Base-by-base conservation (phyloP, 331 rosid species). In the Quercus phellos region DNA sequence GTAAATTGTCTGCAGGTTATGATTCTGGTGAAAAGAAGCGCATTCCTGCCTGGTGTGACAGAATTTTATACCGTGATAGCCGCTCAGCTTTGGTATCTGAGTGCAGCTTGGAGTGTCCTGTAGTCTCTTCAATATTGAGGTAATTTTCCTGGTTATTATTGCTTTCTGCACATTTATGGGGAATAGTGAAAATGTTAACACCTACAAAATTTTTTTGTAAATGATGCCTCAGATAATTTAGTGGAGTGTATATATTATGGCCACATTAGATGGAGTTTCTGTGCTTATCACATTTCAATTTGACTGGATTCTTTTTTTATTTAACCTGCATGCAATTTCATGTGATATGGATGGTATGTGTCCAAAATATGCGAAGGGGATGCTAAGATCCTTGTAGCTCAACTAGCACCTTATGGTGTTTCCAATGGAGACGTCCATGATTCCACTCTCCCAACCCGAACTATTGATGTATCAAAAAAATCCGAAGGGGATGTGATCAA, bases 1-100 rank as follows among this genome's bases (percentile, higher is more conserved):
- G 64, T 79, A 66, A 61, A 67, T 32, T 82, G 58, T 74, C 73
- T 72, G 63, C 56, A 92, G 99, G 99, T 58, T 92, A 92, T 92
- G 97, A 94, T 89, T 92, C 99, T 72, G 97, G 99, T 79, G 99
- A 94, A 82, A 94, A 94, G 91, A 94, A 90, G 91, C 97, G 99
- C 46, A 83, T 92, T 75, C 99, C 99, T 74, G 99, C 99, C 67
- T 94, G 98, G 98, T 94, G 98, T 75, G 98, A 94, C 88, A 86
- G 98, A 90, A 92, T 94, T 80, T 78, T 94, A 59, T 92, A 92
- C 80, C 98, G 97, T 74, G 98, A 94, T 78, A 87, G 91, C 82
- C 88, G 96, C 72, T 79, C 90, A 80, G 74, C 92, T 32, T 77
- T 71, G 74, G 82, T 61, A 43, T 85, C 91, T 76, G 93, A 87